These are phyloP conservation scores for Ceratobasidium sp. DNA, from an alignment of 1,284 basidiomycete genomes.

Conservation along the genomic window DNA sequence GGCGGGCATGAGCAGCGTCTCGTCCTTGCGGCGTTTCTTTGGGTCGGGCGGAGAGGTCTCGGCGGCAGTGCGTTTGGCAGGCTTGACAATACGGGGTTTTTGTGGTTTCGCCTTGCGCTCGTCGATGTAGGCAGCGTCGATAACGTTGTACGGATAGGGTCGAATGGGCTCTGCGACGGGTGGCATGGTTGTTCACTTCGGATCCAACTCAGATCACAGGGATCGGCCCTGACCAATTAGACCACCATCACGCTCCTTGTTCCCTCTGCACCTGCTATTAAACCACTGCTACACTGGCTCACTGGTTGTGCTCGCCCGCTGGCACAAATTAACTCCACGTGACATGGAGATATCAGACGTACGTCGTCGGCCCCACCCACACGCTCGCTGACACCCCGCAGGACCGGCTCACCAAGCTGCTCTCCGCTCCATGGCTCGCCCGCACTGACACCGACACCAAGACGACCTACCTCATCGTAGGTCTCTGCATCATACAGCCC, in stretches of 20 bases:
- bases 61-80: constrained; percentile 6
- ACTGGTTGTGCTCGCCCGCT: background rate
- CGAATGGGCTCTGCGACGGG: background rate
- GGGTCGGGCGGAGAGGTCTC: background rate
- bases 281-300: background rate
- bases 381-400: background rate
- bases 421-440: constrained; percentile 10
- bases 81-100: background rate
- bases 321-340: background rate
- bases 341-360: constrained; percentile 36
- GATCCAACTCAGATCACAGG: background rate
- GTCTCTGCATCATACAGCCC: background rate
- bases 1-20: background rate
- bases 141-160: background rate
- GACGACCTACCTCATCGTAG: background rate
- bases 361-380: background rate
- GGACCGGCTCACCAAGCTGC: constrained; percentile 4
- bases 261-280: background rate
- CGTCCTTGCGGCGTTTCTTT: constrained; percentile 31
- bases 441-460: constrained; percentile 1
- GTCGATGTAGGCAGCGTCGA: background rate
- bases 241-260: background rate
- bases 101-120: too few species aligned
- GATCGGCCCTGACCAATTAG: background rate
- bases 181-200: constrained; percentile 19